phyloP scores from a whole-genome alignment of 148 eudicot genomes.

The Rhododendron henanense region DNA sequence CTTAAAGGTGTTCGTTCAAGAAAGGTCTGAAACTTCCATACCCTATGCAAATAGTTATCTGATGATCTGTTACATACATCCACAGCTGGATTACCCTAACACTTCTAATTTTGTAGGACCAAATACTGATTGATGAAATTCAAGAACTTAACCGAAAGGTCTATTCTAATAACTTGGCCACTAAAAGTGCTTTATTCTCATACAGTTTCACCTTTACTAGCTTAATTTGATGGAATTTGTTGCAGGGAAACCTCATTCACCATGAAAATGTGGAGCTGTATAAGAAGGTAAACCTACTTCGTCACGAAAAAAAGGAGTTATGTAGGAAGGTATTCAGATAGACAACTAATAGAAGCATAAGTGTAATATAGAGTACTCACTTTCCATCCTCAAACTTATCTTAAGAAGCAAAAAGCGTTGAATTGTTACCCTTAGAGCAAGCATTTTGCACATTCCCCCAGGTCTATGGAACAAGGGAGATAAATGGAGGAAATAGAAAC shows the following conservation, averaged over 20 bases:
- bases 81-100: neutral
- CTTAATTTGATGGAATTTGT: constrained; percentile 13
- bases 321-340: constrained; percentile 35
- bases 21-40: constrained; percentile 39
- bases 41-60: neutral
- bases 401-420: neutral
- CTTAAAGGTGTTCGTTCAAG: constrained; percentile 56
- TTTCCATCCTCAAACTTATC: neutral
- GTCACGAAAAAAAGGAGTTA: constrained; percentile 20
- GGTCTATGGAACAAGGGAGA: constrained; percentile 37
- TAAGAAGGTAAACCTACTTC: constrained; percentile 3
- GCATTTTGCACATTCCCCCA: constrained; percentile 14
- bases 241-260: constrained; percentile 61
- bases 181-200: neutral
- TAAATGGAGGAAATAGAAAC: constrained; percentile 20
- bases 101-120: constrained; percentile 40
- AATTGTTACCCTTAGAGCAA: neutral
- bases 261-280: constrained; percentile 58
- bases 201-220: constrained; percentile 5
- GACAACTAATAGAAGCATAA: neutral
- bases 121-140: constrained; percentile 50
- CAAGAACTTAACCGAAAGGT: constrained; percentile 65
- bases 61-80: neutral
- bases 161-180: neutral
- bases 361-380: neutral